Evolutionary conservation across 139 green algal genomes (phyloP), one percentile per base, ranked within the genome.

Genomic region (Spirogloea muscicola): DNA sequence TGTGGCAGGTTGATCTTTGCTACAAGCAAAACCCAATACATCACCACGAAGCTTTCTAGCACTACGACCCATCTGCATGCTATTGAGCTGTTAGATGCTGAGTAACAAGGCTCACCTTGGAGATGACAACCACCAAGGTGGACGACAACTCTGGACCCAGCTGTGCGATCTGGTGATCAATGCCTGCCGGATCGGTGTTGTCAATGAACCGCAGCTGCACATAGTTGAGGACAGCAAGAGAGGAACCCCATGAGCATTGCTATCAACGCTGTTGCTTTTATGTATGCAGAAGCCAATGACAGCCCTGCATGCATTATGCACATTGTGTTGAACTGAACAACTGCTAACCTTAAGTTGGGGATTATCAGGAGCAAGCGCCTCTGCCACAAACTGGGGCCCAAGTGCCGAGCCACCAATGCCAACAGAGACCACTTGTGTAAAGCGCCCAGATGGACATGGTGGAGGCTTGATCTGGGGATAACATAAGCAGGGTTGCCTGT

Each of bases 111-210:
- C 3, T 16, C 36, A 77, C 69, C 69, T 77, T 77, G 52, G 69
- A 77, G 18, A 39, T 77, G 60, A 77, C 69, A 34, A 77, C n/a
- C 31, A 77, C 69, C 9, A 77, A 55, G 18, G 69, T 77, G 60
- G 69, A 77, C 7, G 69, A 51, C 13, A 77, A 34, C 60, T 77
- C 52, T 55, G 51, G 41, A 27, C 69, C 69, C 16, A 77, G 61
- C 60, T 77, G 31, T 18, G 61, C 36, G 10, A 77, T 68, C 60
- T 70, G 52, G 3, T 68, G 33, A 10, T 77, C 69, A 49, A 77
- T 77, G 42, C 69, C 69, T 1, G 52, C 69, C 1, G 69, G 69
- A 36, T 77, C 69, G 16, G 69, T 77, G 52, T 77, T 77, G 60
- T 77, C 69, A 9, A 77, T 68, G 36, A 77, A 77, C 2, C 52